phyloP scores from a whole-genome alignment of 192 early-diverging fungal species.

The Geranomyces michiganensis region DNA sequence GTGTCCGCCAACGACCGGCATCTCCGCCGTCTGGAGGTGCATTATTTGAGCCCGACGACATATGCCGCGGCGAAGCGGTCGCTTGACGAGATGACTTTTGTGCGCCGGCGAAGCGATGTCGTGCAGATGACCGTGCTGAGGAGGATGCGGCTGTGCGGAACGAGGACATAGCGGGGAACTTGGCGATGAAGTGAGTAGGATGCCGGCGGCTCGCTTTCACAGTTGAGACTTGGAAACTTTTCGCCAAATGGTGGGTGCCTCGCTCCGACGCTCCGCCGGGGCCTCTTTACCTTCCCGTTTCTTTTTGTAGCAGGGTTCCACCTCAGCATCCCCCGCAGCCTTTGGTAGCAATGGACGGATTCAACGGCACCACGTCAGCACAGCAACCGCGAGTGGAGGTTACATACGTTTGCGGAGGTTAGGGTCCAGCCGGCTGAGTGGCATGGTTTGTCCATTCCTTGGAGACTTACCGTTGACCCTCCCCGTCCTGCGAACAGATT shows the following conservation, averaged over 20 bases:
- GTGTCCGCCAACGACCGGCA: neutral
- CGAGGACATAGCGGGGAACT: neutral
- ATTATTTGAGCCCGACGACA: neutral
- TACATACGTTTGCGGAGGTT: slow-evolving; percentile 50
- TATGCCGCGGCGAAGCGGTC: neutral
- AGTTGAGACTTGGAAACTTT: too few species aligned
- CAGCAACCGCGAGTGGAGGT: slow-evolving; percentile 39
- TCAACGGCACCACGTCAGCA: neutral
- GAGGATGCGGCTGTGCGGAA: slow-evolving; percentile 1
- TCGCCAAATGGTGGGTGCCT: too few species aligned
- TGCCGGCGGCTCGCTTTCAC: too few species aligned
- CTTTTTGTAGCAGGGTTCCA: neutral
- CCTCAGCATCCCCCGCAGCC: neutral
- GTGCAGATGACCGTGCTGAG: slow-evolving; percentile 6
- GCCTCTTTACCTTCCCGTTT: neutral
- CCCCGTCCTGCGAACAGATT: slow-evolving; percentile 53
- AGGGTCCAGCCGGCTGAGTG: slow-evolving; percentile 11
- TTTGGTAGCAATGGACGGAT: neutral
- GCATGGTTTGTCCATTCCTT: neutral
- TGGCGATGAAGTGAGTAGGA: too few species aligned
- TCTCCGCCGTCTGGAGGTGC: neutral
- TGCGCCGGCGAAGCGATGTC: neutral
- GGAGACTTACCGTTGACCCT: neutral
- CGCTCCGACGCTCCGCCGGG: too few species aligned
- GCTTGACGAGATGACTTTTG: neutral